Percentiles rank a stretch among this genome's conserved stretches.
phyloP scores from a whole-genome alignment of 108 stramenopile species.

The Skeletonema tropicum region DNA sequence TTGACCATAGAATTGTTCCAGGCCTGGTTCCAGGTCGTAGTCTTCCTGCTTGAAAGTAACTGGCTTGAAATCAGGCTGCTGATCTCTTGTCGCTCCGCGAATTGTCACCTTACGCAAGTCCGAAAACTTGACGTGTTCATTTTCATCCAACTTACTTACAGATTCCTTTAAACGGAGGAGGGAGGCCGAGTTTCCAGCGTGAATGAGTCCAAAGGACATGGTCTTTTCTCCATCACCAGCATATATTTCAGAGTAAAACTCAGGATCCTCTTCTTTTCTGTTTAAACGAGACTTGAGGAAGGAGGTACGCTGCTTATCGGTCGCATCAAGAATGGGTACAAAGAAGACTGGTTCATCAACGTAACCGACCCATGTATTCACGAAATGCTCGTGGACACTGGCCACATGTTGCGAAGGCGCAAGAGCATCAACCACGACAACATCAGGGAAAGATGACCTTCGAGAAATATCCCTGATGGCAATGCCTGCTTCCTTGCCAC shows the following conservation, averaged over 20 bases:
- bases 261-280: constrained; percentile 33
- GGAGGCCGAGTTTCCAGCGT: too few relatives aligned
- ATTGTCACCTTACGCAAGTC: constrained; percentile 47
- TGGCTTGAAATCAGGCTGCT: constrained; percentile 52
- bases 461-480: too few relatives aligned
- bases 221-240: constrained; percentile 43
- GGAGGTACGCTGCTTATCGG: constrained; percentile 22
- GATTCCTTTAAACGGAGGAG: too few relatives aligned
- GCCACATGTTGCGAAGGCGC: too few relatives aligned
- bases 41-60: constrained; percentile 44
- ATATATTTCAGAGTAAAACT: constrained; percentile 44
- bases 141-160: constrained; percentile 17
- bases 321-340: constrained; percentile 40
- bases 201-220: constrained; percentile 50
- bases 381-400: too few relatives aligned
- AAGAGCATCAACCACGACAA: too few relatives aligned
- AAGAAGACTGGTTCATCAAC: constrained; percentile 25
- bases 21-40: too few relatives aligned
- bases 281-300: constrained; percentile 53
- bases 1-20: too few relatives aligned
- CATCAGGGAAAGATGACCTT: too few relatives aligned
- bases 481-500: too few relatives aligned
- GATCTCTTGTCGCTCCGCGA: constrained; percentile 41
- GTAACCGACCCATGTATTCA: constrained; percentile 15
- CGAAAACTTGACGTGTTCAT: constrained; percentile 24